Base-by-base conservation (phyloP, 2,329 filamentous ascomycete species). In the Neonectria sp. region DNA sequence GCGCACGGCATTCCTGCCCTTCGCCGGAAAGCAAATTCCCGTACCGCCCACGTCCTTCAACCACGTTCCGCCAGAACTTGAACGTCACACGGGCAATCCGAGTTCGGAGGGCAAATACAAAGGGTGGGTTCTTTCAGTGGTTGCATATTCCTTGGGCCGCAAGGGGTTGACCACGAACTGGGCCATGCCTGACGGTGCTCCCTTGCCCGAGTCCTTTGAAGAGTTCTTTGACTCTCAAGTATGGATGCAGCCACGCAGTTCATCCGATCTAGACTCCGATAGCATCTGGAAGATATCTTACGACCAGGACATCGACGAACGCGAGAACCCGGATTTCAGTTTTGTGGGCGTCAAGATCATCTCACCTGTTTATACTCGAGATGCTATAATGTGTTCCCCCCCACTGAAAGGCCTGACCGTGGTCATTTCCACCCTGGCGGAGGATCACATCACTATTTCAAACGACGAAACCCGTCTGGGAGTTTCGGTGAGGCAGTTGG, bases 331-430 rank as follows among this genome's bases (percentile, higher is more conserved):
- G 8, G 48, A 63, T 21, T 72, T 63, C 48, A 45, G 49, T 15
- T 74, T 70, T 70, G 15, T 71, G 13, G 67, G 67, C 4, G 55
- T 74, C 4, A 71, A 60, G 37, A 55, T 70, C 31, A 63, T 27
- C 46, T 74, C 70, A 43, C 68, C 71, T 17, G 31, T 55, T 21
- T 55, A 45, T 33, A 40, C 9, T n/a, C 46, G 43, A 29, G 24
- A 29, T 2, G 31, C 25, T 13, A 13, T 3, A 29, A 45, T 6
- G 3, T 15, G 25, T 1, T 11, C 27, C 29, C 13, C 61, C 6
- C 15, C 55, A 13, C 31, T n/a, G 3, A 46, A 60, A 6, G 57
- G 48, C 2, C 31, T 66, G 3, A 5, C 45, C 6, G 40, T 25
- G 11, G 46, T 68, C 7, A 51, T 71, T 21, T 8, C 25, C 4